Evolutionary conservation across 1,284 basidiomycete species (phyloP).

Genomic region (Fomitopsis palustris): DNA sequence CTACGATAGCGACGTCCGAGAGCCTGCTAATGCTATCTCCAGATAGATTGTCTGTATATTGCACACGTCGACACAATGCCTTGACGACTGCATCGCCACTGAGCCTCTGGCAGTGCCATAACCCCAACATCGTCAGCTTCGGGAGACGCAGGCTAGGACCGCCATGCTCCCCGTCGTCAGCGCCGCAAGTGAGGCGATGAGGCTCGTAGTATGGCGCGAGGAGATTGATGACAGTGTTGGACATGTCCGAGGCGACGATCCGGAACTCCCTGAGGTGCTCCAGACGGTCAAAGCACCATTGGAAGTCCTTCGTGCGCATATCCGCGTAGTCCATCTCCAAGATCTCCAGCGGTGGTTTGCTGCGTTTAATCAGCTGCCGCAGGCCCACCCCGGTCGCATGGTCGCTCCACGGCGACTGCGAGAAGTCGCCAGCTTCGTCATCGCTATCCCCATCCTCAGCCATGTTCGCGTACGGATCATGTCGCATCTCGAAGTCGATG

Average conservation of each 20-base stretch:
- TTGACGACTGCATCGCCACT: constrained; percentile 54
- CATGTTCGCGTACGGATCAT: constrained; percentile 19
- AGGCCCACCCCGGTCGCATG: constrained; percentile 77
- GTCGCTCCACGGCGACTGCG: constrained; percentile 71
- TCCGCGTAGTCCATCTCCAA: constrained; percentile 77
- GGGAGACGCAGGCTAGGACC: constrained; percentile 45
- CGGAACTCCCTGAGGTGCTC: constrained; percentile 53
- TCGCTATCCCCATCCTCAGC: constrained; percentile 62
- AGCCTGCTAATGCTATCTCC: constrained; percentile 31
- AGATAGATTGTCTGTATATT: constrained; percentile 39
- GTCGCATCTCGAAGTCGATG: constrained; percentile 47
- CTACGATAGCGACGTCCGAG: constrained; percentile 40
- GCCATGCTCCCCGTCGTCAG: constrained; percentile 10
- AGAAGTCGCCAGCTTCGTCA: constrained; percentile 67
- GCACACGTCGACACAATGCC: constrained; percentile 44
- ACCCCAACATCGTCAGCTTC: constrained; percentile 42
- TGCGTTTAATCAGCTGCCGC: constrained; percentile 54
- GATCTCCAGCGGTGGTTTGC: constrained; percentile 53
- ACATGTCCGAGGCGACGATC: constrained; percentile 77
- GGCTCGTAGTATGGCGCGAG: constrained; percentile 41
- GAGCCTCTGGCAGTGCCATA: constrained; percentile 62
- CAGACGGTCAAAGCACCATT: constrained; percentile 57
- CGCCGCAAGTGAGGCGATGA: constrained; percentile 7
- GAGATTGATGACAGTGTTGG: constrained; percentile 59
- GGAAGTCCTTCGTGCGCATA: constrained; percentile 76